Evolutionary conservation across 2,329 filamentous ascomycete genomes (phyloP).

Genomic region (Ceratocystis lukuohia): DNA sequence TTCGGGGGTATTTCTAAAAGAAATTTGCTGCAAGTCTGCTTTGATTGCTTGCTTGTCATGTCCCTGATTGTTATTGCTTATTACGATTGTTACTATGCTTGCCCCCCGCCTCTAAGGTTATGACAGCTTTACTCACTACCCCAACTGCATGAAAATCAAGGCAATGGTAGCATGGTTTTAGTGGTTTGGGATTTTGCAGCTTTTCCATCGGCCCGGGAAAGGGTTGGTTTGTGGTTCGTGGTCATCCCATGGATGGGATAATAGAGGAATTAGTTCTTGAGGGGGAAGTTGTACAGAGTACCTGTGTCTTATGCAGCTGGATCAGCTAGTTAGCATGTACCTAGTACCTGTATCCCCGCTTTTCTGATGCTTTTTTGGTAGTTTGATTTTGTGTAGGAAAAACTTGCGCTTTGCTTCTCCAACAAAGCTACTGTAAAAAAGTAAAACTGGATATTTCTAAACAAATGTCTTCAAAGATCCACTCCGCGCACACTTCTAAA

Average conservation of each 20-base stretch:
- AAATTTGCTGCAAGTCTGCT: not conserved
- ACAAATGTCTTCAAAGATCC: no score
- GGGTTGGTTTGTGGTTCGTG: not conserved
- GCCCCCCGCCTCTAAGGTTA: not conserved
- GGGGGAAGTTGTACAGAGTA: conserved; percentile 3
- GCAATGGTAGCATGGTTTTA: not conserved
- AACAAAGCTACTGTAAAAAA: not conserved
- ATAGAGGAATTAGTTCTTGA: not conserved
- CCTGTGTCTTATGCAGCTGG: not conserved
- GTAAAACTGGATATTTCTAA: no score
- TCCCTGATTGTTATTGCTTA: not conserved
- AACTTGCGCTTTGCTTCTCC: not conserved
- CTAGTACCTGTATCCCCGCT: not conserved
- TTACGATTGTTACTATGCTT: not conserved
- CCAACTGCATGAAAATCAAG: not conserved
- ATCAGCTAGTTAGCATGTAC: not conserved
- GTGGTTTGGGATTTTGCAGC: not conserved
- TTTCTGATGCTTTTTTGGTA: not conserved
- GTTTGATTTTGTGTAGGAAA: not conserved
- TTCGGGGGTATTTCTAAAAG: not conserved
- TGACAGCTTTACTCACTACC: not conserved
- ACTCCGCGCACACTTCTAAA: no score
- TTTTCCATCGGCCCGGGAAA: not conserved
- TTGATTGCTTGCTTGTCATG: not conserved
- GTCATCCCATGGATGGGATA: not conserved